phyloP scores from a whole-genome alignment of 2,329 filamentous ascomycete species.

The Ceratocystis colombiana region DNA sequence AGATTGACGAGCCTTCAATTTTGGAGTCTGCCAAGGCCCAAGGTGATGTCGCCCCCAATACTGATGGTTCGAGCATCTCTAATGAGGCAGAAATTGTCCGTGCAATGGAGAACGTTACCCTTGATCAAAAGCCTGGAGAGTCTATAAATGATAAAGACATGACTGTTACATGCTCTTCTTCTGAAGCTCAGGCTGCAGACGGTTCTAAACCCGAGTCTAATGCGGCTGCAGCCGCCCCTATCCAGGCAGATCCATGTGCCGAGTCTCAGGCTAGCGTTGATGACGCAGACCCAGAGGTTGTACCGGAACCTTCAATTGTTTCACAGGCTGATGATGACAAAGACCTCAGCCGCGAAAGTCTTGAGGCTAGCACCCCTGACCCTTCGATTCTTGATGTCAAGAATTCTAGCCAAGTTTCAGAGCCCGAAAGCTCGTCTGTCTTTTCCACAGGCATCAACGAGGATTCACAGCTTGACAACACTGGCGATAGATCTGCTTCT shows the following conservation, averaged over 20 bases:
- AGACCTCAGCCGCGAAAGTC: slow-evolving; percentile 22
- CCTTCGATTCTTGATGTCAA: slow-evolving; percentile 24
- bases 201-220: too few species aligned
- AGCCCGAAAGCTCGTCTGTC: slow-evolving; percentile 25
- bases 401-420: slow-evolving; percentile 24
- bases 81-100: slow-evolving; percentile 21
- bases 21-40: not conserved
- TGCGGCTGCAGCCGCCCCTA: not conserved
- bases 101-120: slow-evolving; percentile 19
- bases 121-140: not conserved
- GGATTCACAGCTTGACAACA: slow-evolving; percentile 20
- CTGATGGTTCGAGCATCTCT: not conserved
- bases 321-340: slow-evolving; percentile 24
- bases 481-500: slow-evolving; percentile 10
- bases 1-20: slow-evolving; percentile 20
- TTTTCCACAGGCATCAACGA: slow-evolving; percentile 24
- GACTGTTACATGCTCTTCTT: not conserved
- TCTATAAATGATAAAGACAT: not conserved
- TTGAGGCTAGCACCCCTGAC: slow-evolving; percentile 21
- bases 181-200: too few species aligned
- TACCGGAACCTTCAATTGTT: slow-evolving; percentile 25
- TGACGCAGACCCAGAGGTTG: slow-evolving; percentile 20
- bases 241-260: not conserved
- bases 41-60: not conserved
- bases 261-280: not conserved